Evolutionary conservation across 2,329 filamentous ascomycete genomes (phyloP), one percentile per base, ranked within the genome.

Genomic region (Cordyceps militaris): DNA sequence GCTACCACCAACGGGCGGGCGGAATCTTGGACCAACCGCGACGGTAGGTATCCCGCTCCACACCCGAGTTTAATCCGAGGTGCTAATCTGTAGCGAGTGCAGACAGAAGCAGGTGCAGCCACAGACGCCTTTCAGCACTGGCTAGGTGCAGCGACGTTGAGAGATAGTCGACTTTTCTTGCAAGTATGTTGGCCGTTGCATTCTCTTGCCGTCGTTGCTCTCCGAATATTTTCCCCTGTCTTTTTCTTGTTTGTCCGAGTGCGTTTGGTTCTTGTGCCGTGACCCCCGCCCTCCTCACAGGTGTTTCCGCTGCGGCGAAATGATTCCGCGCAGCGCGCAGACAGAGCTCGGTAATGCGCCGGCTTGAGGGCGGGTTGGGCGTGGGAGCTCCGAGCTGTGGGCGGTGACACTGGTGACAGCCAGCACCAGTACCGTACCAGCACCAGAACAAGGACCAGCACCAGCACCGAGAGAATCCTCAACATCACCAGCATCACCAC

Each of bases 321-420:
- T n/a, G 47, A 42, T 49, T 43, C 54, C 44, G 24, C 44, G 16
- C 36, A 13, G 23, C 44, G 23, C 34, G 36, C 13, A 21, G n/a
- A 46, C 4, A n/a, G 26, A 50, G 47, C 56, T 57, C 56, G 56
- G 56, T 21, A 57, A 51, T 57, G 56, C 56, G 48, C 47, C 56
- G 56, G 47, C 13, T 28, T 47, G 44, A 16, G 53, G 23, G 44
- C 38, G 40, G 47, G 19, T 28, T 47, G 44, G 21, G 53, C 23
- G 44, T 47, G 40, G 42, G 28, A 56, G 44, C 56, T 57, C 56
- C 56, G 56, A 57, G 47, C 40, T 52, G 24, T n/a, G n/a, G n/a
- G n/a, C n/a, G n/a, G n/a, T n/a, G n/a, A n/a, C n/a, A n/a, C n/a
- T n/a, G n/a, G n/a, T n/a, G n/a, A n/a, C n/a, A n/a, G n/a, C n/a